Conservation (phyloP, 2,329 filamentous ascomycete genomes). For the Aspergillus proliferans region DNA sequence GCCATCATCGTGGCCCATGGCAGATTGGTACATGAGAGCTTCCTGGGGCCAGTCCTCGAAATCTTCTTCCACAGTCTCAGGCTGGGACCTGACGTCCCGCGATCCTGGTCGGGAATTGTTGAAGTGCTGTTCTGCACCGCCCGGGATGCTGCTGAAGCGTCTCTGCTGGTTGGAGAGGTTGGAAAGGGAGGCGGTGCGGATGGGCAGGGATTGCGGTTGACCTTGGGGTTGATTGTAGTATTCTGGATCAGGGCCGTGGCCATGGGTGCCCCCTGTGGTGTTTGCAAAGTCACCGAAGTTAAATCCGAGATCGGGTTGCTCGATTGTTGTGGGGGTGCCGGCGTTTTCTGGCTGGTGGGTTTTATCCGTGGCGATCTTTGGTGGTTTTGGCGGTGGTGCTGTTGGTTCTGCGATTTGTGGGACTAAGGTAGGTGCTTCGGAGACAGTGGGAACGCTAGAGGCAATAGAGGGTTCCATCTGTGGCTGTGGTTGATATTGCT, state of each 20-base stretch:
- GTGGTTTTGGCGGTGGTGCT: constrained; percentile 4
- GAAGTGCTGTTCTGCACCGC: constrained; percentile 9
- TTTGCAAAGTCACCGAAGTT: constrained; percentile 24
- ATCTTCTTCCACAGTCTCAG: constrained; percentile 18
- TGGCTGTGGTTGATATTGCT: constrained; percentile 1
- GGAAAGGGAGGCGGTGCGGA: constrained; percentile 16
- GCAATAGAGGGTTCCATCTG: not conserved
- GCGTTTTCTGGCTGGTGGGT: not conserved
- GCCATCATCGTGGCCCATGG: constrained; percentile 15
- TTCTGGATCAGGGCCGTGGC: constrained; percentile 5
- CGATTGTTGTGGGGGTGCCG: constrained; percentile 6
- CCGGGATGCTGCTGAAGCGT: constrained; percentile 14
- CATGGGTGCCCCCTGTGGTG: constrained; percentile 4
- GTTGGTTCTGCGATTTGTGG: constrained; percentile 18
- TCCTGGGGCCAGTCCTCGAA: constrained; percentile 37
- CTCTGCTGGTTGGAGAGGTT: constrained; percentile 18
- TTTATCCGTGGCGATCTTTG: constrained; percentile 5
- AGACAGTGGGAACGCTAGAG: constrained; percentile 1
- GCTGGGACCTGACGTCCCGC: constrained; percentile 10
- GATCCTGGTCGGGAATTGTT: constrained; percentile 6
- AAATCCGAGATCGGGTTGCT: constrained; percentile 25
- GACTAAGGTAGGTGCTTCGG: constrained; percentile 16
- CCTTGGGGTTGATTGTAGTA: constrained; percentile 10
- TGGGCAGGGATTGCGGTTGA: constrained; percentile 7
- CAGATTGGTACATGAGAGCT: constrained; percentile 35